Evolutionary conservation across 2,329 filamentous ascomycete species (phyloP), one percentile per base, ranked within the genome.

Genomic region (Venturia oleaginea): DNA sequence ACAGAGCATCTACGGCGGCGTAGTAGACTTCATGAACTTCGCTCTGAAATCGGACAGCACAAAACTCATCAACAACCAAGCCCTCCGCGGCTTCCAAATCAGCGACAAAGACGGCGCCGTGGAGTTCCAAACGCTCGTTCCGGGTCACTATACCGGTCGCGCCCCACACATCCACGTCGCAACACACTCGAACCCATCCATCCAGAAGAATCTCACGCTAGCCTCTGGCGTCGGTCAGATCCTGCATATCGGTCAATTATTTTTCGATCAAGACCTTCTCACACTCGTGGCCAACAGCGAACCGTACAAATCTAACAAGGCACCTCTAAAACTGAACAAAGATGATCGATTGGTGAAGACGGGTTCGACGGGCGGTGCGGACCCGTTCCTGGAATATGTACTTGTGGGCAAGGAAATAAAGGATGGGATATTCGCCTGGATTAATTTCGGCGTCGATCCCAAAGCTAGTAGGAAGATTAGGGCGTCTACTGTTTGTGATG

Each of bases 201-300:
- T 78, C 7, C 75, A 78, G 57, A 68, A 76, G 59, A 84, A 81
- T 70, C 82, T 80, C 63, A 82, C 83, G 65, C 79, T 83, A 67
- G 42, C 60, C 42, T 72, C 74, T 48, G 81, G 78, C 66, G n/a
- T 22, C n/a, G 77, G 78, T n/a, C 77, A 74, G 60, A 79, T 83
- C 65, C 80, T 81, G 7, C 85, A 88, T 73, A 79, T 87, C 48
- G 86, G 86, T n/a, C 86, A 89, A 71, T 70, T 86, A 59, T 88
- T 85, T 78, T 85, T 85, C 64, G 84, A 88, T 71, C 81, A 87
- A 71, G 76, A 78, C 66, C 79, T 88, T 7, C 79, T 84, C 67
- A 69, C 69, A 30, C 67, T 75, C 42, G 83, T 87, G 63, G 80
- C n/a, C n/a, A 84, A 67, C 71, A 72, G 11, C 76, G 65, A 71